Evolutionary conservation across 2,329 filamentous ascomycete genomes (phyloP).

Genomic region (Pseudonectria buxi): DNA sequence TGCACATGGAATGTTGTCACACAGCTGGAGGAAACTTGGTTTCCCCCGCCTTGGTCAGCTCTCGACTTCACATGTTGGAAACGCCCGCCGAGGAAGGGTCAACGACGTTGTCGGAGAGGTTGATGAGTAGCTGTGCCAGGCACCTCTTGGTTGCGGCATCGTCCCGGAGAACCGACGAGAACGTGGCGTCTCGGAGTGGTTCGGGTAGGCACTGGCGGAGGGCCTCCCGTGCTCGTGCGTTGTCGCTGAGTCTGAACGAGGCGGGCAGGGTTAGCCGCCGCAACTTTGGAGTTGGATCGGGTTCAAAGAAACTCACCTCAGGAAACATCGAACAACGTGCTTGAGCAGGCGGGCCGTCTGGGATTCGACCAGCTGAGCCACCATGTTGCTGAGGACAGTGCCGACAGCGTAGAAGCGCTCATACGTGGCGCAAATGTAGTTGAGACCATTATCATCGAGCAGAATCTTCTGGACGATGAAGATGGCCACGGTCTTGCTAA

Average conservation of each 20-base stretch:
- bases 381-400: constrained; percentile 97
- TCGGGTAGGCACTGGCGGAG: constrained; percentile 94
- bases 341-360: constrained; percentile 94
- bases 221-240: constrained; percentile 89
- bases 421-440: constrained; percentile 98
- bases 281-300: neutral
- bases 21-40: constrained; percentile 11
- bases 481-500: constrained; percentile 98
- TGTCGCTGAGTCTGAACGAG: constrained; percentile 74
- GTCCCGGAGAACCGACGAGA: constrained; percentile 91
- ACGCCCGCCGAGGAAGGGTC: constrained; percentile 34
- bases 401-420: constrained; percentile 98
- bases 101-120: constrained; percentile 82
- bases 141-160: constrained; percentile 97
- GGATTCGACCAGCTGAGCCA: constrained; percentile 92
- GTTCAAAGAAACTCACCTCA: constrained; percentile 61
- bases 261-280: constrained; percentile 7
- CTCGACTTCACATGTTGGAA: constrained; percentile 25
- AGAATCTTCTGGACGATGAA: constrained; percentile 99
- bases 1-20: constrained; percentile 23
- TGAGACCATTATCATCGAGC: constrained; percentile 90
- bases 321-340: constrained; percentile 94
- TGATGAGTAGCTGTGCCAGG: constrained; percentile 93
- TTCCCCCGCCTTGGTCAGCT: constrained; percentile 7
- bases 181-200: constrained; percentile 96